Conservation (phyloP, 805 yeast genomes). For the Saccharomycopsis sp. region DNA sequence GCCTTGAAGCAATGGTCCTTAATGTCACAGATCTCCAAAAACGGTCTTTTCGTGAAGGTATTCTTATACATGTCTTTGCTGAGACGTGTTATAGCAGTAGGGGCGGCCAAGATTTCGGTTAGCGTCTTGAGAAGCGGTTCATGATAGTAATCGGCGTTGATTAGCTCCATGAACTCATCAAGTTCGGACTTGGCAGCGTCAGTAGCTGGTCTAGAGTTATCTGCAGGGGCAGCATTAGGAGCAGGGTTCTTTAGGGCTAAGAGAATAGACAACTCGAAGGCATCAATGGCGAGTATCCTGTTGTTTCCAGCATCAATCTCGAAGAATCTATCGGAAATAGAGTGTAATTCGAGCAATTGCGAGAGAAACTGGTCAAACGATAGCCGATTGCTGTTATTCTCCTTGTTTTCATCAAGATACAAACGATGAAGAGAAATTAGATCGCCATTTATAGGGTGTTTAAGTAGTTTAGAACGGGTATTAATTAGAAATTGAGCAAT, state of each 20-base stretch:
- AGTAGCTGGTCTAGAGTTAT: not conserved
- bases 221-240: not conserved
- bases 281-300: not conserved
- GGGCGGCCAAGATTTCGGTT: slow-evolving; percentile 24
- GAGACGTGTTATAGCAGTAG: slow-evolving; percentile 36
- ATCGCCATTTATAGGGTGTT: not conserved
- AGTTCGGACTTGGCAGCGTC: not conserved
- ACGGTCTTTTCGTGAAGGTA: slow-evolving; percentile 37
- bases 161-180: not conserved
- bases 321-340: not conserved
- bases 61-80: slow-evolving; percentile 34
- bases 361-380: not conserved
- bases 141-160: not conserved
- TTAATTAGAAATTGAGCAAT: not conserved
- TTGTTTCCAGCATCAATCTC: not conserved
- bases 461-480: not conserved
- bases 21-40: slow-evolving; percentile 45
- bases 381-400: not conserved
- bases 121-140: not conserved
- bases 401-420: not conserved
- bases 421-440: not conserved
- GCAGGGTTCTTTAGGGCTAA: not conserved
- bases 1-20: slow-evolving; percentile 11
- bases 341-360: not conserved
- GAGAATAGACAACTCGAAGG: not conserved